Percentiles rank a stretch among this genome's conserved stretches.
Conservation (phyloP, 169 alveolate genomes). For the Plasmodium malariae region DNA sequence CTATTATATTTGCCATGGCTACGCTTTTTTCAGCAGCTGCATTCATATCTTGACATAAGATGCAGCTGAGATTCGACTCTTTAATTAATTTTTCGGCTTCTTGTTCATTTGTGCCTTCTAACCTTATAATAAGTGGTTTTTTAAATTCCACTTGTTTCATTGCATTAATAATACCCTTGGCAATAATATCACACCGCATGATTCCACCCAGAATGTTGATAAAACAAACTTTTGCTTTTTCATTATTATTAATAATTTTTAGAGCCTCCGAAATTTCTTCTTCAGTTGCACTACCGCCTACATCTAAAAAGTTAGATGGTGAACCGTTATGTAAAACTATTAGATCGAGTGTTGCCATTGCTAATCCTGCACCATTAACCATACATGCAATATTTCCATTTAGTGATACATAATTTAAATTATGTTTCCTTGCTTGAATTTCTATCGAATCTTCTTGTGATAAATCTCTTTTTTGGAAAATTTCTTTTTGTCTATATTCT, state of each 20-base stretch:
- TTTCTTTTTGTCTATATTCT: constrained; percentile 93
- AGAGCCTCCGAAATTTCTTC: constrained; percentile 94
- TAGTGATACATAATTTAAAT: constrained; percentile 94
- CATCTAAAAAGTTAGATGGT: constrained; percentile 98
- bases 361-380: constrained; percentile 99
- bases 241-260: constrained; percentile 89
- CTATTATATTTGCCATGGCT: constrained; percentile 83
- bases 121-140: constrained; percentile 94
- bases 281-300: constrained; percentile 96
- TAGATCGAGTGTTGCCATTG: constrained; percentile 97
- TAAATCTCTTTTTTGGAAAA: constrained; percentile 84
- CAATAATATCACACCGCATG: constrained; percentile 94
- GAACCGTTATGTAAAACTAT: constrained; percentile 91
- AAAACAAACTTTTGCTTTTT: constrained; percentile 92
- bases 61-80: constrained; percentile 87
- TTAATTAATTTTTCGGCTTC: constrained; percentile 91
- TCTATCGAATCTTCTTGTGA: constrained; percentile 90
- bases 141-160: constrained; percentile 83
- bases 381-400: constrained; percentile 95
- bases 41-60: constrained; percentile 90
- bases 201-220: constrained; percentile 98
- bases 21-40: constrained; percentile 94
- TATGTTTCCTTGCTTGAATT: constrained; percentile 91
- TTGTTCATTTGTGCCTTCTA: constrained; percentile 95
- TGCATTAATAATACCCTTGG: constrained; percentile 92